Conservation (phyloP, 352 stramenopile species). For the Phytophthora megakarya region DNA sequence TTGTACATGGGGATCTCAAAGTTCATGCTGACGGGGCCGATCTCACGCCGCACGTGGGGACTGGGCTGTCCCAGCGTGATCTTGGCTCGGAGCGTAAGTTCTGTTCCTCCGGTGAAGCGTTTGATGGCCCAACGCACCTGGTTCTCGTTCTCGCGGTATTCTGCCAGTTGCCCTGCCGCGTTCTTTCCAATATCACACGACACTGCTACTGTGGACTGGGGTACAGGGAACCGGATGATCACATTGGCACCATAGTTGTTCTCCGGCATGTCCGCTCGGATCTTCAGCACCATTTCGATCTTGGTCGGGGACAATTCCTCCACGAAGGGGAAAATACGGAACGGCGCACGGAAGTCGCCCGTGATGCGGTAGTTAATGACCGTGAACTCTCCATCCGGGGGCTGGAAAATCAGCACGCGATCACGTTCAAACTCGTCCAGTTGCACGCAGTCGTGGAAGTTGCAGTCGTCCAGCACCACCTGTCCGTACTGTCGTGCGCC, state of each 20-base stretch:
- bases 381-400: conserved; percentile 76
- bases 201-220: conserved; percentile 83
- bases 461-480: conserved; percentile 97
- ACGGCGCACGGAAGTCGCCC: conserved; percentile 96
- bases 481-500: conserved; percentile 85
- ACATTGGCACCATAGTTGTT: conserved; percentile 97
- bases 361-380: conserved; percentile 99
- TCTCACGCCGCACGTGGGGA: conserved; percentile 89
- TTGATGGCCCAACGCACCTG: conserved; percentile 97
- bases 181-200: conserved; percentile 85
- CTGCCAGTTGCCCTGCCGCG: conserved; percentile 83
- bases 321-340: conserved; percentile 97
- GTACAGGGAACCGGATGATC: conserved; percentile 93
- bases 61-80: conserved; percentile 85
- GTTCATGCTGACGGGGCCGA: conserved; percentile 97
- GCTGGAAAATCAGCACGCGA: conserved; percentile 89
- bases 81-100: conserved; percentile 95
- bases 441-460: conserved; percentile 99
- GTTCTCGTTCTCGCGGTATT: conserved; percentile 96
- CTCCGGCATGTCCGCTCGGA: conserved; percentile 93
- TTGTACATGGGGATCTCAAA: conserved; percentile 99
- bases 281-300: conserved; percentile 93
- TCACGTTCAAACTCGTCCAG: conserved; percentile 94
- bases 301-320: conserved; percentile 96
- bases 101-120: conserved; percentile 94